phyloP scores from a whole-genome alignment of 1,284 basidiomycete genomes.

The Ganoderma resinaceum region DNA sequence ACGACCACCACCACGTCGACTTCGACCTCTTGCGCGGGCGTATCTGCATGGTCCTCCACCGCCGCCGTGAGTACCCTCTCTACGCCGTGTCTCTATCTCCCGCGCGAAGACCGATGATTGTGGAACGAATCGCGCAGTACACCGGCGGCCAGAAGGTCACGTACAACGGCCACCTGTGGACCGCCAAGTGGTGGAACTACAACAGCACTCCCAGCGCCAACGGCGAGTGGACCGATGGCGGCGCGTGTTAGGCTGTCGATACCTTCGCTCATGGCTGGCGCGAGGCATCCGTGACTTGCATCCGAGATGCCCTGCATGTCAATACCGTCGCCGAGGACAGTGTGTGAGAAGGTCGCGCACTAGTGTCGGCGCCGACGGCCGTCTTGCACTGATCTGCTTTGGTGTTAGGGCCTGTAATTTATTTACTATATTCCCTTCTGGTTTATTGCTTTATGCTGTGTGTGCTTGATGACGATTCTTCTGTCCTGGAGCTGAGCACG shows the following conservation, averaged over 20 bases:
- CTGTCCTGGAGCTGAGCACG: too few relatives aligned
- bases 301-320: too few relatives aligned
- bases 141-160: slow-evolving; percentile 50
- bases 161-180: slow-evolving; percentile 58
- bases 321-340: too few relatives aligned
- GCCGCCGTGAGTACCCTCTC: slow-evolving; percentile 46
- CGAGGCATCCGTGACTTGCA: too few relatives aligned
- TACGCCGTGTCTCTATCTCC: neutral
- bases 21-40: slow-evolving; percentile 49
- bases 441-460: too few relatives aligned
- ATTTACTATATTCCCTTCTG: too few relatives aligned
- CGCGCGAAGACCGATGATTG: neutral
- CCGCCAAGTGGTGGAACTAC: slow-evolving; percentile 64
- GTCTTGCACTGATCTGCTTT: too few relatives aligned
- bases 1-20: slow-evolving; percentile 25
- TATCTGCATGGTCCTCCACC: slow-evolving; percentile 53
- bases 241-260: slow-evolving; percentile 38
- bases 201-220: slow-evolving; percentile 48
- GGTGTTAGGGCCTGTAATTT: too few relatives aligned
- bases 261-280: too few relatives aligned
- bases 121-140: slow-evolving; percentile 46
- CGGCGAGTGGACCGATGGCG: slow-evolving; percentile 50
- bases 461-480: too few relatives aligned
- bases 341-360: too few relatives aligned
- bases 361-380: too few relatives aligned